Base-by-base conservation (phyloP, 2,329 filamentous ascomycete genomes). In the Pseudogymnoascus pannorum region DNA sequence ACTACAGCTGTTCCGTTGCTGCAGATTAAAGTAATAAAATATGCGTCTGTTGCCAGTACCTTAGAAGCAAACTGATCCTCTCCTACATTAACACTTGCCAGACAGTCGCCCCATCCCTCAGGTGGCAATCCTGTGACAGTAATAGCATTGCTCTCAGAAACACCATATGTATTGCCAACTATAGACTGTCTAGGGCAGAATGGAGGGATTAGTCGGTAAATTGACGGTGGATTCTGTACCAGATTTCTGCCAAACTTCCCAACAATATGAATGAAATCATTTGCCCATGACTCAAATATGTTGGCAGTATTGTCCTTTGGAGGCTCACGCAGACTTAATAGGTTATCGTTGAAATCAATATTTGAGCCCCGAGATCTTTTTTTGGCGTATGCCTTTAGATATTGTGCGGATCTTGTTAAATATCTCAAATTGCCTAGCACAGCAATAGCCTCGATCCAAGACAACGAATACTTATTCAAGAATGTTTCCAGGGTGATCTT, bases 11-110 rank as follows among this genome's bases (percentile, higher is more conserved):
- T 64, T 3, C 68, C 68, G 2, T 26, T 26, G 57, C 59, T 64
- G 14, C 58, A 64, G 8, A 66, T 64, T 2, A 71, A 57, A 5
- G 68, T 65, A 7, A 66, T 64, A 31, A 73, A 66, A 62, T 69
- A 65, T 9, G 61, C 57, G 35, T 57, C 67, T 38, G 59, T 63
- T n/a, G 58, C 62, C n/a, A 64, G 38, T 12, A 68, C 60, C 24
- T 60, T 66, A 16, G 58, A 61, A 48, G 42, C 42, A 48, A 5
- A 9, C 22, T 8, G 3, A 9, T 48, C 42, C 22, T 48, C 11
- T 8, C 42, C 42, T 26, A 48, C 7, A 48, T 48, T 48, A 26
- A 48, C 42, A 26, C 42, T 48, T 48, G 42, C 22, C 3, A 48
- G 11, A 16, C 42, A 48, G 42, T 48, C 42, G 7, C 42, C 5